A percentile compares a stretch with the other conserved stretches of the same genome.
phyloP scores from a whole-genome alignment of 2,329 filamentous ascomycete species.

The Metarhizium robertsii region DNA sequence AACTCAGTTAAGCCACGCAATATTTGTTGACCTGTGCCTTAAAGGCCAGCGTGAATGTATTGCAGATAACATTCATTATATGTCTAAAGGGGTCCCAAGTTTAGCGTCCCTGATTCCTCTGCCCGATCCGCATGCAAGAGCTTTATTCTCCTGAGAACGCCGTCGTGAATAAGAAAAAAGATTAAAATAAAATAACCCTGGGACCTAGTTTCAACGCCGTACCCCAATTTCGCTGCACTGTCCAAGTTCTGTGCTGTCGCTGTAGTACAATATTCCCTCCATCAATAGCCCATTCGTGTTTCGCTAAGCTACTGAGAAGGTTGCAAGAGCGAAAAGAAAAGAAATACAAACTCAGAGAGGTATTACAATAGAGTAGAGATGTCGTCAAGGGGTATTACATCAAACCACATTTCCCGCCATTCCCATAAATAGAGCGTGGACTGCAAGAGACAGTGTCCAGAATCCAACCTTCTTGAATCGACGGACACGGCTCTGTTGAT shows the following conservation, averaged over 20 bases:
- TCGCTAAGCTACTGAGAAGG: background rate
- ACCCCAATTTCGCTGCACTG: background rate
- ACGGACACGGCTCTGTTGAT: constrained; percentile 76
- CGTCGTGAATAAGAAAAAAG: too few species aligned
- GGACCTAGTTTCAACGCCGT: background rate
- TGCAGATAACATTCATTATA: background rate
- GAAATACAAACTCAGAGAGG: background rate
- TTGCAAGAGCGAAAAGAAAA: background rate
- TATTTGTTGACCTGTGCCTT: background rate
- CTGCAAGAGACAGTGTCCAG: constrained; percentile 87
- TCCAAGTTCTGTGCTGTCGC: background rate
- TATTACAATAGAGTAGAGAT: background rate
- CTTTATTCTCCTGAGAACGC: background rate
- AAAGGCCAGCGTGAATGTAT: background rate
- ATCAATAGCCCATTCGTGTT: background rate
- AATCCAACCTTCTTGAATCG: constrained; percentile 92
- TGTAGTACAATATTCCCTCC: background rate
- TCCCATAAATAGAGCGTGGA: constrained; percentile 89
- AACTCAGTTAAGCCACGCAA: background rate
- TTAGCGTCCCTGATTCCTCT: background rate
- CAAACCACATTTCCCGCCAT: constrained; percentile 73
- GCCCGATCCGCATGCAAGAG: background rate
- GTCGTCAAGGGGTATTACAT: background rate
- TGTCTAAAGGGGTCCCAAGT: background rate
- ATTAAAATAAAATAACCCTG: background rate